Conservation (phyloP, 495 filamentous ascomycete species). For the Penicillium bovifimosum region DNA sequence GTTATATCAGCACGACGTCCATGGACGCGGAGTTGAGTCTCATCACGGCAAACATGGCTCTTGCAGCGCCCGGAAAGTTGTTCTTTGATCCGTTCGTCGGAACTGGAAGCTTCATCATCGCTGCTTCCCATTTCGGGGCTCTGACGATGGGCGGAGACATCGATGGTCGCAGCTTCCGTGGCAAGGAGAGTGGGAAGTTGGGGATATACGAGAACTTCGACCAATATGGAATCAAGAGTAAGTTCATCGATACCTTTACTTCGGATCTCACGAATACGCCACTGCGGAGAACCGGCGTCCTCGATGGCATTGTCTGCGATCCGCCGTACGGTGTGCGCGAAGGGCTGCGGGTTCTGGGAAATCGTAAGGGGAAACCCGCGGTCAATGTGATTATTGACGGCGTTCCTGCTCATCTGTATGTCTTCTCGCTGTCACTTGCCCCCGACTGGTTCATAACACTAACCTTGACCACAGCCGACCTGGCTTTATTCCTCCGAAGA, state of each 20-base stretch:
- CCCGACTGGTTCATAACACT: background rate
- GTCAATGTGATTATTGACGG: constrained; percentile 65
- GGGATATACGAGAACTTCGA: constrained; percentile 69
- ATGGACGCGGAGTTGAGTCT: constrained; percentile 95
- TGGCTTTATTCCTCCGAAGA: constrained; percentile 83
- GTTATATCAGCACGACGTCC: constrained; percentile 89
- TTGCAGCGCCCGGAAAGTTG: constrained; percentile 73
- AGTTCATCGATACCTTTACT: constrained; percentile 70
- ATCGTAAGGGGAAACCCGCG: constrained; percentile 56
- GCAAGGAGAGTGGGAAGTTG: constrained; percentile 46
- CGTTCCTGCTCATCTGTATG: constrained; percentile 62
- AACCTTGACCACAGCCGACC: constrained; percentile 48
- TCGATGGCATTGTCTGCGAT: constrained; percentile 95
- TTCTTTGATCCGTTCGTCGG: constrained; percentile 94
- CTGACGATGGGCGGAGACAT: constrained; percentile 81
- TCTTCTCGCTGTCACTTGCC: background rate
- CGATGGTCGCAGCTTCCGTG: constrained; percentile 79
- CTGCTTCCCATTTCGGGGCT: constrained; percentile 85
- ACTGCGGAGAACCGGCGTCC: constrained; percentile 49
- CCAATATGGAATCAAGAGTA: constrained; percentile 66
- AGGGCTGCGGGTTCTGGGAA: constrained; percentile 80
- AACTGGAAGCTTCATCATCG: constrained; percentile 83
- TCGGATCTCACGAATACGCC: constrained; percentile 89
- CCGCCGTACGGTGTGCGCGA: constrained; percentile 97
- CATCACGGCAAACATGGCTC: constrained; percentile 85